Base-by-base conservation (phyloP, 495 filamentous ascomycete species). In the Xylaria palmicola region DNA sequence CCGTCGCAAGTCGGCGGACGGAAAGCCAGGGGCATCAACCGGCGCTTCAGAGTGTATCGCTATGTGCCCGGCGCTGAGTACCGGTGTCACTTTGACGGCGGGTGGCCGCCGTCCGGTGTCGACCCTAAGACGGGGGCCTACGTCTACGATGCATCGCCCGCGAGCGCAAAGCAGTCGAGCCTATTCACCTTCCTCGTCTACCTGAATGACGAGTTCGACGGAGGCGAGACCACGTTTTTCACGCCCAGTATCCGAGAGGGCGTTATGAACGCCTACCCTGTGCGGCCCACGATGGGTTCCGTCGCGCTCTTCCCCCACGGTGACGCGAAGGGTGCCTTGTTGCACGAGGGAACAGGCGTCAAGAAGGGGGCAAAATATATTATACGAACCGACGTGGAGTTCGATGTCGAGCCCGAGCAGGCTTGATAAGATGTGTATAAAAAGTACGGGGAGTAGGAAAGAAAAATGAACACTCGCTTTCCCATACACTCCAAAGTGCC, bases 151-250 rank as follows among this genome's bases (percentile, higher is more conserved):
- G 65, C 68, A 4, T 79, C 76, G 20, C 79, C 77, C 10, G 54
- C 66, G 32, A 65, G 64, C 10, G 74, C 69, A 47, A 78, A 76
- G 58, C 79, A 81, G 62, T 80, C 76, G 32, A 77, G 74, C 3
- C 61, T 80, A 17, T 80, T 80, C 27, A 81, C 79, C 3, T 80
- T 81, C 65, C 62, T 82, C n/a, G 74, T 82, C 4, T 82, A 82
- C 54, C 62, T 82, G 24, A 82, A 81, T 45, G 79, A 82, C 48
- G 79, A 82, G 52, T 82, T 82, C 47, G 74, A 78, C 57, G 77
- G 70, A 24, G 79, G 79, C 32, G 78, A 82, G 62, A 82, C 79
- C 0, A 82, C 77, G 3, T 82, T 78, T 63, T 82, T 82, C 66
- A 32, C 79, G 3, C 78, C 79, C 4, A 71, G 71, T 29, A 70